A percentile compares a stretch with the other conserved stretches of the same genome.
Evolutionary conservation across 2,329 filamentous ascomycete species (phyloP).

Genomic region (Exophiala calicioides): DNA sequence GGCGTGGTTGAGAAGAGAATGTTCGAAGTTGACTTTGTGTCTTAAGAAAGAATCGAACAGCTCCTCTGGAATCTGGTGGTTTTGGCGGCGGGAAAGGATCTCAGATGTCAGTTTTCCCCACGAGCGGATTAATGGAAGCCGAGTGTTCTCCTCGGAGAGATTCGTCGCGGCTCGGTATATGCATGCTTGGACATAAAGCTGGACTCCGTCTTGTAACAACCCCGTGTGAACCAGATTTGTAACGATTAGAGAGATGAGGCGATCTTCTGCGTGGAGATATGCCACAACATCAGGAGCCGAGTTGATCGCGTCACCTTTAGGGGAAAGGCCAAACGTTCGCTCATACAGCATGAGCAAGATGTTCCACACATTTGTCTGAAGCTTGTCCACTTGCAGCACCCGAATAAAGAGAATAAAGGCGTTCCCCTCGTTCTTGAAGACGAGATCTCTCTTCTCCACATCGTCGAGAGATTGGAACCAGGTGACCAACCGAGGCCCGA

Average conservation of each 20-base stretch:
- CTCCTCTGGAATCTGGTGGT: slow-evolving; percentile 32
- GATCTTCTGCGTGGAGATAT: slow-evolving; percentile 26
- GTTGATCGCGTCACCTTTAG: slow-evolving; percentile 1
- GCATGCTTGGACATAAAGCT: slow-evolving; percentile 27
- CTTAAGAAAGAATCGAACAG: slow-evolving; percentile 35
- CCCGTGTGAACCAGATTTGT: slow-evolving; percentile 17
- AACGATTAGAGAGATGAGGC: slow-evolving; percentile 28
- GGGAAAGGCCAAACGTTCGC: slow-evolving; percentile 13
- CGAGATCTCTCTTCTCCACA: slow-evolving; percentile 15
- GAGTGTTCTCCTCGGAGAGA: slow-evolving; percentile 11
- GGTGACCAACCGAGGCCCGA: too few species aligned
- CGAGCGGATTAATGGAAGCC: slow-evolving; percentile 7
- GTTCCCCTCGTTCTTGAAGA: slow-evolving; percentile 8
- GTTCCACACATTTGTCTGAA: slow-evolving; percentile 31
- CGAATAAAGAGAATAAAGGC: slow-evolving; percentile 13
- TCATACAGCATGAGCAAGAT: slow-evolving; percentile 29
- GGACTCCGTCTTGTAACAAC: slow-evolving; percentile 23
- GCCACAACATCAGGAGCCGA: slow-evolving; percentile 5
- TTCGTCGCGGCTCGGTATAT: slow-evolving; percentile 27
- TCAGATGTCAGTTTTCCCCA: slow-evolving; percentile 33
- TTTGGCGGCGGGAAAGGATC: slow-evolving; percentile 29
- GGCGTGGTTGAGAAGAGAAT: slow-evolving; percentile 31
- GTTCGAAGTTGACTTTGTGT: slow-evolving; percentile 6
- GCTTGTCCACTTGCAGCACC: slow-evolving; percentile 24
- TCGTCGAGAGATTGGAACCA: too few species aligned